Evolutionary conservation across 495 filamentous ascomycete species (phyloP).

Genomic region (Aspergillus wentii): DNA sequence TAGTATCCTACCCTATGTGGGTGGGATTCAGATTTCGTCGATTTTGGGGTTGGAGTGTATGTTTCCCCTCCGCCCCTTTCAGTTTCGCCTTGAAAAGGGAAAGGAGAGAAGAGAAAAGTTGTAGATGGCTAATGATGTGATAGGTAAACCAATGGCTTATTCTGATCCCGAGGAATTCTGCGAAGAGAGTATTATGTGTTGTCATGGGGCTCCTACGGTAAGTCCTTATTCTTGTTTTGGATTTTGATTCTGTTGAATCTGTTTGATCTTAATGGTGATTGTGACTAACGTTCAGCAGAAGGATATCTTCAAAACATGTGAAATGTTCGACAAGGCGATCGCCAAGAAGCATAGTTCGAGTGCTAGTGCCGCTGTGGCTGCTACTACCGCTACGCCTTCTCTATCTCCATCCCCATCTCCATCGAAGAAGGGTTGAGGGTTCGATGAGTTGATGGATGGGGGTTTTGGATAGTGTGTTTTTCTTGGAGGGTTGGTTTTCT

Average conservation of each 20-base stretch:
- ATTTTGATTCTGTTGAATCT: neutral
- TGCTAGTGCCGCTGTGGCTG: no score
- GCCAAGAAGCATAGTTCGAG: no score
- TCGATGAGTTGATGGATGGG: no score
- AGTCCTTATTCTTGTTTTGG: constrained; percentile 3
- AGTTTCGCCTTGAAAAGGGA: neutral
- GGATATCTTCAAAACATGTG: no score
- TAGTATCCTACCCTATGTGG: constrained; percentile 17
- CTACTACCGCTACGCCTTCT: no score
- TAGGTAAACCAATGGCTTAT: constrained; percentile 16
- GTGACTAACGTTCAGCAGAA: no score
- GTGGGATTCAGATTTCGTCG: constrained; percentile 20
- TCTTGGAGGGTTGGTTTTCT: no score
- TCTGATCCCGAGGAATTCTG: constrained; percentile 15
- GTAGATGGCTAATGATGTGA: neutral
- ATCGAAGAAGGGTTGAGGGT: no score
- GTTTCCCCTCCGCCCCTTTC: constrained; percentile 5
- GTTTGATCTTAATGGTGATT: no score
- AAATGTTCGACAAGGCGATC: no score
- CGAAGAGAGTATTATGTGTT: constrained; percentile 27
- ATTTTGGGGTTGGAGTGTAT: constrained; percentile 27
- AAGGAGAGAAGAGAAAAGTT: constrained; percentile 1
- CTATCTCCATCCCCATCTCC: no score
- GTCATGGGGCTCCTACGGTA: constrained; percentile 13
- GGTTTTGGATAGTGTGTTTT: no score